Base-by-base conservation (phyloP, 306 rosid genomes). In the Citrullus mucosospermus region DNA sequence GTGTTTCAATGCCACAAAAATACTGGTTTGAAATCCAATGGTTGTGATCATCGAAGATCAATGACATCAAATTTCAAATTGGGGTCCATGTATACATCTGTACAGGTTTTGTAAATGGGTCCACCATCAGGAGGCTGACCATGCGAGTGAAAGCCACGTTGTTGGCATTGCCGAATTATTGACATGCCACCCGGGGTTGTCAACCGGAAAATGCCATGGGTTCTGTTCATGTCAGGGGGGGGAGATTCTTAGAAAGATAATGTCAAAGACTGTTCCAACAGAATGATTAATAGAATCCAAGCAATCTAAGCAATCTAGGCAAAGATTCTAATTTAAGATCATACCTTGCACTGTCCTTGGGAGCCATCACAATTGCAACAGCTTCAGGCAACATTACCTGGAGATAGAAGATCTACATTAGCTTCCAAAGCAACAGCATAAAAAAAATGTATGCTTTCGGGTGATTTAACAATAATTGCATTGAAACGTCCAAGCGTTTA, bases 361-460 rank as follows among this genome's bases (percentile, higher is more conserved):
- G 98, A 6, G 98, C 98, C 98, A 95, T 95, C 84, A 95, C 97
- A 82, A 95, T 92, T 38, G 98, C 98, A 69, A 95, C 97, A 76
- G 98, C 62, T 87, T 95, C 98, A 5, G 97, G 98, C 90, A 92
- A 86, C 98, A 95, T 95, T 80, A 92, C 91, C 98, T 95, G 82
- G 58, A 80, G 59, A 82, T 78, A 67, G 57, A 63, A 79, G 2
- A 77, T 78, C 18, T 61, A 48, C 9, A 18, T 78, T 22, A 61
- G 81, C 43, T 62, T 62, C 73, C 67, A 25, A 66, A 76, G 77
- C 59, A 81, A 53, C 73, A 66, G 50, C 65, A 50, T 75, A 61
- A 50, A 32, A 7, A 25, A 54, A 28, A 30, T 28, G 36, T 53
- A 53, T 54, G 34, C 18, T 54, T 74, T 54, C 28, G 18, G n/a